Conservation (phyloP, 1,284 basidiomycete genomes). For the Cryptococcus hybrid region DNA sequence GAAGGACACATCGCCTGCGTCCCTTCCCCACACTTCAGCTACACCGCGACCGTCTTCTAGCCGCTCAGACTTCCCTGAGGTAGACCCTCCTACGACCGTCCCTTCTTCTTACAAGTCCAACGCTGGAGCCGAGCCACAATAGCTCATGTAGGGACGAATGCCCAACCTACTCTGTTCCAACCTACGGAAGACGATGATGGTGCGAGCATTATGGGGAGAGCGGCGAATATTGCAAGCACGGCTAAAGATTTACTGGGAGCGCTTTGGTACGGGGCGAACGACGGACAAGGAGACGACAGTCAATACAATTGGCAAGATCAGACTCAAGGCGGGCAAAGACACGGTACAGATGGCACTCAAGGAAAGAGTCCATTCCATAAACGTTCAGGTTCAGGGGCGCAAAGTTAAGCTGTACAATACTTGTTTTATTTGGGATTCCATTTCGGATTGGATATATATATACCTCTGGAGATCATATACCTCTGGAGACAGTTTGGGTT, state of each 20-base stretch:
- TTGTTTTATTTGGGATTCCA: no score
- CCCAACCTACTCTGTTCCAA: slow-evolving; percentile 27
- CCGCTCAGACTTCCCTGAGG: slow-evolving; percentile 19
- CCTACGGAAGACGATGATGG: slow-evolving; percentile 29
- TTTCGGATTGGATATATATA: no score
- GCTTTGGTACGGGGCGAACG: slow-evolving; percentile 46
- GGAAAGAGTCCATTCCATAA: background rate
- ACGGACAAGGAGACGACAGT: slow-evolving; percentile 1
- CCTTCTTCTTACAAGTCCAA: slow-evolving; percentile 9
- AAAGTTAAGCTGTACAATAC: no score
- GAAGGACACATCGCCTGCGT: slow-evolving; percentile 46
- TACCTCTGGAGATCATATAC: background rate
- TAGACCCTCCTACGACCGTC: slow-evolving; percentile 21
- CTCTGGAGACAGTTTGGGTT: background rate
- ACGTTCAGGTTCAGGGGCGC: background rate
- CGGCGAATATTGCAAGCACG: slow-evolving; percentile 50
- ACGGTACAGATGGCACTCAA: background rate
- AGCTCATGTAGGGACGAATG: slow-evolving; percentile 34
- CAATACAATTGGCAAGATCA: background rate
- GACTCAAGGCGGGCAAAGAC: background rate
- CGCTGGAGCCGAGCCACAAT: slow-evolving; percentile 25
- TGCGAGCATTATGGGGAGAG: slow-evolving; percentile 45
- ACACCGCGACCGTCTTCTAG: slow-evolving; percentile 4
- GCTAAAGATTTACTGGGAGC: slow-evolving; percentile 51
- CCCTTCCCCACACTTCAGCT: slow-evolving; percentile 38